These are phyloP conservation scores for Cladosporium sp. DNA, from an alignment of 2,329 filamentous ascomycete species.

Conservation along the genomic window DNA sequence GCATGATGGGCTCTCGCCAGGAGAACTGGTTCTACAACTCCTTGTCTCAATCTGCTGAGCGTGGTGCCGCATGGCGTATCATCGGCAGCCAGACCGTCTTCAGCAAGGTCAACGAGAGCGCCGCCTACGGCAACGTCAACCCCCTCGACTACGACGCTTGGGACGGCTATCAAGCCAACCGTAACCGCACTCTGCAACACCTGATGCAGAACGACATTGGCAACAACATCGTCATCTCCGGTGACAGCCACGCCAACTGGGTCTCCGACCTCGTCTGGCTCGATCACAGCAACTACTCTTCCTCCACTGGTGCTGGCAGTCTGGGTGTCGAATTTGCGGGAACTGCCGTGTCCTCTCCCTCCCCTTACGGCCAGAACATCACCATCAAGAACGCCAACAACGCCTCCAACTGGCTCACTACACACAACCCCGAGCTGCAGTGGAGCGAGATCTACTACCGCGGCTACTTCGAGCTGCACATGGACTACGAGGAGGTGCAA, in stretches of 20 bases:
- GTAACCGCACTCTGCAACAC: constrained; percentile 65
- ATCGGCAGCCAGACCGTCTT: constrained; percentile 70
- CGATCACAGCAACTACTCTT: constrained; percentile 24
- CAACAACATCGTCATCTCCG: constrained; percentile 70
- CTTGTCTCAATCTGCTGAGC: constrained; percentile 42
- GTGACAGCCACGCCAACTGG: constrained; percentile 66
- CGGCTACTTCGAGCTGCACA: constrained; percentile 65
- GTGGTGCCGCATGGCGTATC: constrained; percentile 67
- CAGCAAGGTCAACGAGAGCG: constrained; percentile 51
- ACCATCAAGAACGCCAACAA: constrained; percentile 50
- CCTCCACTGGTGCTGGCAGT: constrained; percentile 33
- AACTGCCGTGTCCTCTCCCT: constrained; percentile 60
- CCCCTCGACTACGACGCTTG: constrained; percentile 55
- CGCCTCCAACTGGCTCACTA: constrained; percentile 41
- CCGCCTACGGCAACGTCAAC: constrained; percentile 40
- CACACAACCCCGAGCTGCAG: constrained; percentile 59
- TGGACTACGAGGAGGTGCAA: constrained; percentile 54
- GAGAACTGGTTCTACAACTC: constrained; percentile 69
- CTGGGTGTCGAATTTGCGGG: constrained; percentile 56
- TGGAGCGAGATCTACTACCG: constrained; percentile 73
- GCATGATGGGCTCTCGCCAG: constrained; percentile 67
- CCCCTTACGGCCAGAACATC: constrained; percentile 57
- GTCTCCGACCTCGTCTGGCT: constrained; percentile 44
- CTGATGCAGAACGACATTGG: constrained; percentile 64
- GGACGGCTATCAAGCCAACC: constrained; percentile 66